Conservation (phyloP, 305 asterid genomes). For the Fraxinus platypoda region DNA sequence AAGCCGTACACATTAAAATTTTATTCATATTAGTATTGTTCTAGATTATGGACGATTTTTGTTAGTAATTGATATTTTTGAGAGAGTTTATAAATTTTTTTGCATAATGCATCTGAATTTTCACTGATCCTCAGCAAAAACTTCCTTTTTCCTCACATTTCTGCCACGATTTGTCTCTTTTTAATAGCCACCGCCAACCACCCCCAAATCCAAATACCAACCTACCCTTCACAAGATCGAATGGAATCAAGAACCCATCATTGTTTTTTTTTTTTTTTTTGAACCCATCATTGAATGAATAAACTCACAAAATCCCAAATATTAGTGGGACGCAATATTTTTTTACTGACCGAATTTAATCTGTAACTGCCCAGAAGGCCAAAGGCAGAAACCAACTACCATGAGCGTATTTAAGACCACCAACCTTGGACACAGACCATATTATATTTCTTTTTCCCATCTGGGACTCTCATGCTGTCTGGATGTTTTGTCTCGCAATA, state of each 20-base stretch:
- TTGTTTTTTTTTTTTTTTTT: too few species aligned
- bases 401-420: conserved; percentile 40
- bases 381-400: conserved; percentile 34
- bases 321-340: not conserved
- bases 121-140: not conserved
- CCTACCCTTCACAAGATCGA: not conserved
- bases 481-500: conserved; percentile 15
- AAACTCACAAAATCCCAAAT: not conserved
- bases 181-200: not conserved
- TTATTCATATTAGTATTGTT: too few species aligned
- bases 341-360: not conserved
- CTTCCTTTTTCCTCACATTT: not conserved
- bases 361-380: not conserved
- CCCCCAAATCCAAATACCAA: not conserved
- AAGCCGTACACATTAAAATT: too few species aligned
- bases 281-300: not conserved
- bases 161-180: not conserved
- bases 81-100: too few species aligned
- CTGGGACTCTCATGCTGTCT: conserved; percentile 18
- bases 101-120: too few species aligned
- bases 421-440: conserved; percentile 33
- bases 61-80: too few species aligned
- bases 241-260: not conserved
- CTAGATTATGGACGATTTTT: too few species aligned
- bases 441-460: conserved; percentile 14